Evolutionary conservation across 106 monocot species (phyloP).

Genomic region (Phalaenopsis equestris): DNA sequence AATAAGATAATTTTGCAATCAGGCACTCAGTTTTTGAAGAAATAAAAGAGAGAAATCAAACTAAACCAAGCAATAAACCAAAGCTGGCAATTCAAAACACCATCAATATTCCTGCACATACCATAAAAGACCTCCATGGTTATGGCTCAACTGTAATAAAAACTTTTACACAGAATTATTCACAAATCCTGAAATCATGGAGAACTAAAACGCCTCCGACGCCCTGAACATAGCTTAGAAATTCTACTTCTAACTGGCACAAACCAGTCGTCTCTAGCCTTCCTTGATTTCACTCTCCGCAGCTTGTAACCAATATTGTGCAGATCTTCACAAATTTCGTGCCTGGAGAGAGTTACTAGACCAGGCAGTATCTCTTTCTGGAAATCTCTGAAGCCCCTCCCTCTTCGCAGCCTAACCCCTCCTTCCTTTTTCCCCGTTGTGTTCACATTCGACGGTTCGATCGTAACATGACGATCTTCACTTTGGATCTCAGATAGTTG

Average conservation of each 20-base stretch:
- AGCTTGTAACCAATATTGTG: constrained; percentile 52
- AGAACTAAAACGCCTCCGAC: no score
- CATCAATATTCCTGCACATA: no score
- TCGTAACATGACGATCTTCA: constrained; percentile 10
- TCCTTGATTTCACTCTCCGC: constrained; percentile 27
- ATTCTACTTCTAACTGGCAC: constrained; percentile 12
- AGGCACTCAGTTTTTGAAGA: no score
- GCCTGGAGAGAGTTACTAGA: constrained; percentile 65
- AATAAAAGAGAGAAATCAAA: no score
- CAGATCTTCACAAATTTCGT: constrained; percentile 82
- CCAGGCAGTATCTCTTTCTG: constrained; percentile 81
- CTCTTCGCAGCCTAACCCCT: constrained; percentile 40
- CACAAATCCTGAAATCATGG: no score
- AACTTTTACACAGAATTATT: no score
- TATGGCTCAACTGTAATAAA: no score
- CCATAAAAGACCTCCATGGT: no score
- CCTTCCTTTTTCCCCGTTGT: constrained; percentile 2
- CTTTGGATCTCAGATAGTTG: constrained; percentile 31
- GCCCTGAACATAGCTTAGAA: not conserved
- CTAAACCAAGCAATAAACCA: no score
- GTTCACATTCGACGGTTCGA: constrained; percentile 5
- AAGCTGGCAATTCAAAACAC: no score
- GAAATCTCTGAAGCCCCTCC: constrained; percentile 62
- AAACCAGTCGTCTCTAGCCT: constrained; percentile 15
- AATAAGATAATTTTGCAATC: no score